Evolutionary conservation across 768 basidiomycete species (phyloP), one percentile per base, ranked within the genome.

Genomic region (Ramaria rubella): DNA sequence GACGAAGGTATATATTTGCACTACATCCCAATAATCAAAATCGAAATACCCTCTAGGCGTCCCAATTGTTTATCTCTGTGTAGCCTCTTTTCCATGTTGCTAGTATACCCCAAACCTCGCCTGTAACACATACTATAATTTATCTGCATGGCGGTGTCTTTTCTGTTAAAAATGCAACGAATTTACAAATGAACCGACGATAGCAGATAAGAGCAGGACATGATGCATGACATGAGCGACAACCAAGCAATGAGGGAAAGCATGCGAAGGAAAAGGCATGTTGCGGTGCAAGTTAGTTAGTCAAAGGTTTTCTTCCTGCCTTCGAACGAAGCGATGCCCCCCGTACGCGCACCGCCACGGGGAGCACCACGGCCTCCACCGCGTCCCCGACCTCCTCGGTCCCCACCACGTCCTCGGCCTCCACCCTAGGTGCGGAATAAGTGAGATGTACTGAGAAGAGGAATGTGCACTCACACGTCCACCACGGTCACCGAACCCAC

Each of bases 221-320:
- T n/a, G 44, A 26, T 11, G 27, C 33, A 38, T 34, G 49, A 43
- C 49, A 34, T 17, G 12, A 23, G 49, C 19, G n/a, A 27, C 24
- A 5, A 36, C 15, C 26, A 42, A 19, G 27, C 7, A 33, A 17
- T 38, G 26, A 11, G 33, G 48, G 34, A 31, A 46, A 3, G 50
- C 30, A 34, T 38, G 55, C 19, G 45, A 19, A 26, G 12, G n/a
- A n/a, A n/a, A n/a, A n/a, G n/a, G n/a, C n/a, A n/a, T n/a, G n/a
- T n/a, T n/a, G n/a, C n/a, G n/a, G n/a, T n/a, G n/a, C n/a, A n/a
- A n/a, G n/a, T n/a, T n/a, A 38, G 24, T 24, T 50, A 72, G 45
- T 68, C 62, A 60, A 88, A 87, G 12, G 80, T 83, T 49, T 71
- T 81, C 70, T 84, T 86, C 75, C 75, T 86, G 65, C 88, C 89